These are phyloP conservation scores for Davidsoniella virescens DNA, from an alignment of 2,329 filamentous ascomycete species.

Conservation along the genomic window DNA sequence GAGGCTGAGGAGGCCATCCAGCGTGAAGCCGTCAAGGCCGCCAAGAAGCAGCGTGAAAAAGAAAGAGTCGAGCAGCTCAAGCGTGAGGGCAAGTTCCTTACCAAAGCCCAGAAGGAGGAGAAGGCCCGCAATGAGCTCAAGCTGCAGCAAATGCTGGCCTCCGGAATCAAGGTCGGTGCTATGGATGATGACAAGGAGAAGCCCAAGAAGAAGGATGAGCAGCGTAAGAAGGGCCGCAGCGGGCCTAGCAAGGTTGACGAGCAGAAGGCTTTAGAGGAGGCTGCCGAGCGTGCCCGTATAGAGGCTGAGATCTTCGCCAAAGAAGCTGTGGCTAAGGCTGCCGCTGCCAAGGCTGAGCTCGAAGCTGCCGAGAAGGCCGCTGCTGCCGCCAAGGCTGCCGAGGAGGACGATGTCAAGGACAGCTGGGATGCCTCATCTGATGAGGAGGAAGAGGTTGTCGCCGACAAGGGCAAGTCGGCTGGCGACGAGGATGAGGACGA, in stretches of 20 bases:
- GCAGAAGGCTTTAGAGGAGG: conserved; percentile 62
- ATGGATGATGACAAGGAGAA: conserved; percentile 28
- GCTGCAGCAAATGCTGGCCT: conserved; percentile 70
- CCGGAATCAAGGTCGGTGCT: conserved; percentile 56
- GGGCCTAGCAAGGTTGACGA: conserved; percentile 38
- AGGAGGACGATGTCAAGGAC: conserved; percentile 70
- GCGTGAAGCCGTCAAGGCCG: conserved; percentile 55
- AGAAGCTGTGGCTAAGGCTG: conserved; percentile 44
- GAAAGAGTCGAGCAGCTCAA: conserved; percentile 75
- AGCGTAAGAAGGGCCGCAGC: conserved; percentile 57
- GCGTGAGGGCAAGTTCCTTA: conserved; percentile 74
- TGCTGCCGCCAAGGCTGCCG: conserved; percentile 43
- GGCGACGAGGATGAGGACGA: conserved; percentile 19
- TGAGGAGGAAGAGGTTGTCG: conserved; percentile 37
- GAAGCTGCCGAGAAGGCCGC: conserved; percentile 38
- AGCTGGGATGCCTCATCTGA: conserved; percentile 85
- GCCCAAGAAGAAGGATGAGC: conserved; percentile 62
- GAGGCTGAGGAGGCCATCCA: conserved; percentile 52
- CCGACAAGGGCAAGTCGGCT: conserved; percentile 23
- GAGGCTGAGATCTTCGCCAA: conserved; percentile 53
- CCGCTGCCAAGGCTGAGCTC: conserved; percentile 37
- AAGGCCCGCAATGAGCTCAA: conserved; percentile 65
- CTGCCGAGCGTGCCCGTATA: conserved; percentile 50
- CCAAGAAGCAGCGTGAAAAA: conserved; percentile 76
- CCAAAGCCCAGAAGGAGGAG: conserved; percentile 71